Evolutionary conservation across 768 basidiomycete species (phyloP).

Genomic region (Trametes cinnabarina): DNA sequence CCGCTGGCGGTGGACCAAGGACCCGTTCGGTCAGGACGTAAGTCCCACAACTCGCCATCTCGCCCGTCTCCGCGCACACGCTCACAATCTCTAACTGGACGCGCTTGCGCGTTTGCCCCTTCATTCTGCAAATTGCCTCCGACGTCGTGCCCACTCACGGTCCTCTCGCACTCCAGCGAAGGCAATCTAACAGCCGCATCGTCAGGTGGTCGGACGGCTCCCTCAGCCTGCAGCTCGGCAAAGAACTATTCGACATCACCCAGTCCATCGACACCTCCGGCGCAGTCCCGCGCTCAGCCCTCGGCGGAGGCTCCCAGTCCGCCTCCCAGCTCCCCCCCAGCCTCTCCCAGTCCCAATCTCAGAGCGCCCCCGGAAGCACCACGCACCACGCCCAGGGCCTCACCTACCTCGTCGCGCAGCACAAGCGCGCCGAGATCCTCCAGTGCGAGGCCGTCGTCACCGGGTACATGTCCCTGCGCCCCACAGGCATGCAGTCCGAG

Average conservation of each 20-base stretch:
- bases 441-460: constrained; percentile 83
- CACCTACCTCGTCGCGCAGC: constrained; percentile 88
- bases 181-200: constrained; percentile 87
- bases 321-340: constrained; percentile 21
- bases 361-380: constrained; percentile 31
- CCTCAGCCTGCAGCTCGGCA: constrained; percentile 85
- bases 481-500: constrained; percentile 87
- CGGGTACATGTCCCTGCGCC: constrained; percentile 79
- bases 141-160: neutral
- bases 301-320: constrained; percentile 45
- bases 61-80: too few species aligned
- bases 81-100: neutral
- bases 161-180: constrained; percentile 45
- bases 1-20: constrained; percentile 92
- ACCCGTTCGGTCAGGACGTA: constrained; percentile 72
- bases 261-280: constrained; percentile 78
- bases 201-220: constrained; percentile 97
- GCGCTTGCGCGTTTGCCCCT: neutral
- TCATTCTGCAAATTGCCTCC: neutral
- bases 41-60: constrained; percentile 32
- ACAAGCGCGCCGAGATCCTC: constrained; percentile 80
- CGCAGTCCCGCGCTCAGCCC: constrained; percentile 54
- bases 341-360: constrained; percentile 36
- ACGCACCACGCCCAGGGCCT: constrained; percentile 69
- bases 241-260: constrained; percentile 90